phyloP scores from a whole-genome alignment of 2,329 filamentous ascomycete genomes.

The Xylaria sp. region DNA sequence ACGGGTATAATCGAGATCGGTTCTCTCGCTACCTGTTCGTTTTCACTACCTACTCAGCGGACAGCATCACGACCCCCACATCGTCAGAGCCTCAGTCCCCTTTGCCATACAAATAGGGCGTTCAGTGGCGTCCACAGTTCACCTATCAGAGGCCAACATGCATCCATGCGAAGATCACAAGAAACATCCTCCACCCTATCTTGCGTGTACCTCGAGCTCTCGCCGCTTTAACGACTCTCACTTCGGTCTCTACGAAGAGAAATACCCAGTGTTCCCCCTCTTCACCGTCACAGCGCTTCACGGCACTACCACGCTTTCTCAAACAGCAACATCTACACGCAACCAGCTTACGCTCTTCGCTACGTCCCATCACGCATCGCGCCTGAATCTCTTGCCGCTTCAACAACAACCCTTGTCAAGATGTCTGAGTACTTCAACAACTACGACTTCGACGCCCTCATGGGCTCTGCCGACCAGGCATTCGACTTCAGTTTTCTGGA shows the following conservation, averaged over 20 bases:
- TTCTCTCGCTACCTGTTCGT: background rate
- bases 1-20: no score
- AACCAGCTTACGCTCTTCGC: constrained; percentile 7
- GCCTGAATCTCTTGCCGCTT: constrained; percentile 39
- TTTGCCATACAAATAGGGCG: constrained; percentile 41
- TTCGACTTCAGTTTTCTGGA: constrained; percentile 31
- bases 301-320: constrained; percentile 17
- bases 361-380: constrained; percentile 28
- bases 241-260: constrained; percentile 28
- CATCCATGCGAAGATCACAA: background rate
- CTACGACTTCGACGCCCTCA: constrained; percentile 34
- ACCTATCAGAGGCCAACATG: constrained; percentile 33
- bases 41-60: no score
- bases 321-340: constrained; percentile 7
- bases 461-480: background rate
- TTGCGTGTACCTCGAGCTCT: constrained; percentile 36
- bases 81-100: constrained; percentile 13
- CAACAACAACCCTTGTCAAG: constrained; percentile 31
- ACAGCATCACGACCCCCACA: no score
- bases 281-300: constrained; percentile 17
- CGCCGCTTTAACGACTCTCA: constrained; percentile 31
- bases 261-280: constrained; percentile 38
- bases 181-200: constrained; percentile 40
- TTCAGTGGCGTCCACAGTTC: constrained; percentile 25
- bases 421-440: constrained; percentile 44